These are phyloP conservation scores for Phytopythium boreale DNA, from an alignment of 352 stramenopile species.

Conservation along the genomic window DNA sequence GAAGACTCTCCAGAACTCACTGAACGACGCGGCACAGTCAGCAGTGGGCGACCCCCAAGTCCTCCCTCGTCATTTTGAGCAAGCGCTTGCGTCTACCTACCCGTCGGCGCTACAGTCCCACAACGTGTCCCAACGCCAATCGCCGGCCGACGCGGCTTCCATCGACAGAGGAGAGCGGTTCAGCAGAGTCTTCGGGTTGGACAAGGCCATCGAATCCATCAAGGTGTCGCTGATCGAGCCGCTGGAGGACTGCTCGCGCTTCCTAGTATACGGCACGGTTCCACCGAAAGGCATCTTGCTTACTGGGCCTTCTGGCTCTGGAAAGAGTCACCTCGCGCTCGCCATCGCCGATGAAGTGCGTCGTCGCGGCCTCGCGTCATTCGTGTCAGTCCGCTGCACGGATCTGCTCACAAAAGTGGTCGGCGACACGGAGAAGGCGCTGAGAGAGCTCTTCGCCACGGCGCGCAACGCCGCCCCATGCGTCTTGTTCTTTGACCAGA, in stretches of 20 bases:
- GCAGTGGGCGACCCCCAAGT: slow-evolving; percentile 11
- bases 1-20: slow-evolving; percentile 55
- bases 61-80: slow-evolving; percentile 49
- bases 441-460: slow-evolving; percentile 86
- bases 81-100: slow-evolving; percentile 91
- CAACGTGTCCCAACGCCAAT: slow-evolving; percentile 82
- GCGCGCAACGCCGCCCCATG: slow-evolving; percentile 85
- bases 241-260: slow-evolving; percentile 94
- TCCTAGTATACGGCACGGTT: slow-evolving; percentile 96
- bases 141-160: slow-evolving; percentile 26
- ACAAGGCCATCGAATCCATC: slow-evolving; percentile 95
- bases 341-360: slow-evolving; percentile 60
- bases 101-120: slow-evolving; percentile 96
- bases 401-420: slow-evolving; percentile 91
- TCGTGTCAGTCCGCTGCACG: slow-evolving; percentile 86
- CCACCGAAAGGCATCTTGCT: slow-evolving; percentile 97
- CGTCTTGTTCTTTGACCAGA: slow-evolving; percentile 92
- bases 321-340: slow-evolving; percentile 96
- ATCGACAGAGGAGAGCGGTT: slow-evolving; percentile 30
- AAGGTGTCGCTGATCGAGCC: slow-evolving; percentile 97
- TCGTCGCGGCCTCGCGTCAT: slow-evolving; percentile 64
- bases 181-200: slow-evolving; percentile 94
- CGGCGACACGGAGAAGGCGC: slow-evolving; percentile 85
- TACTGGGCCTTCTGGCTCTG: slow-evolving; percentile 96
- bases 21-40: slow-evolving; percentile 35